Conservation (phyloP, 192 early-diverging fungal species). For the Paraglomus occultum region DNA sequence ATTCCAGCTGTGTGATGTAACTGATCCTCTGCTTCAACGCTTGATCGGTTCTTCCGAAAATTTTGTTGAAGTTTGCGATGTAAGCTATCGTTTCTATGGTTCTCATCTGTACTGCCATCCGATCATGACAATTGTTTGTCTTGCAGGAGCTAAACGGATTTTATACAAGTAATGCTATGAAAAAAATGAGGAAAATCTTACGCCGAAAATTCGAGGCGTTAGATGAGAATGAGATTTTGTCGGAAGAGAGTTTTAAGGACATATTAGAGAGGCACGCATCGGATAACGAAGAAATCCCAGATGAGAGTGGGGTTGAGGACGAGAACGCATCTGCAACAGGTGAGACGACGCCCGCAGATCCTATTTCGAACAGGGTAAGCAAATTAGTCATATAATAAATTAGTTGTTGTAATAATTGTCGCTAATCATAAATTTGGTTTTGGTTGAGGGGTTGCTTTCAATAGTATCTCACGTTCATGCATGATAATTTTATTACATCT, state of each 20-base stretch:
- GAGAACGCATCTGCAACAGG: constrained; percentile 1
- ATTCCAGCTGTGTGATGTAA: constrained; percentile 37
- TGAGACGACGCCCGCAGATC: neutral
- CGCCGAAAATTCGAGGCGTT: constrained; percentile 24
- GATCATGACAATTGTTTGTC: neutral
- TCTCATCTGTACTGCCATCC: neutral
- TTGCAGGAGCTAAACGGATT: constrained; percentile 29
- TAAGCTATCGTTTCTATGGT: neutral
- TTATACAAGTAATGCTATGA: constrained; percentile 15
- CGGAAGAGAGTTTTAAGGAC: constrained; percentile 20
- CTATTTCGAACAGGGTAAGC: constrained; percentile 8
- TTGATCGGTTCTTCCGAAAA: constrained; percentile 31
- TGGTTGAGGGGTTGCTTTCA: neutral
- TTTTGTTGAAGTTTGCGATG: constrained; percentile 1
- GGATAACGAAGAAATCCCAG: constrained; percentile 4
- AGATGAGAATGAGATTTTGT: constrained; percentile 1
- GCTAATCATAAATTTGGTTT: no score
- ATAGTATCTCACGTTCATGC: neutral
- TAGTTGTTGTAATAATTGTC: no score
- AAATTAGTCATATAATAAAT: neutral
- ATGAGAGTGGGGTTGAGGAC: neutral
- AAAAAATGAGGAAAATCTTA: constrained; percentile 26
- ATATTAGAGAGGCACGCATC: neutral
- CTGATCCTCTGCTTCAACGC: constrained; percentile 29
- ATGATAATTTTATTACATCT: neutral